Percentiles rank a stretch among this genome's conserved stretches.
Evolutionary conservation across 202 grass and related monocot species (phyloP).

Genomic region (Schoenoplectus tabernaemontani): DNA sequence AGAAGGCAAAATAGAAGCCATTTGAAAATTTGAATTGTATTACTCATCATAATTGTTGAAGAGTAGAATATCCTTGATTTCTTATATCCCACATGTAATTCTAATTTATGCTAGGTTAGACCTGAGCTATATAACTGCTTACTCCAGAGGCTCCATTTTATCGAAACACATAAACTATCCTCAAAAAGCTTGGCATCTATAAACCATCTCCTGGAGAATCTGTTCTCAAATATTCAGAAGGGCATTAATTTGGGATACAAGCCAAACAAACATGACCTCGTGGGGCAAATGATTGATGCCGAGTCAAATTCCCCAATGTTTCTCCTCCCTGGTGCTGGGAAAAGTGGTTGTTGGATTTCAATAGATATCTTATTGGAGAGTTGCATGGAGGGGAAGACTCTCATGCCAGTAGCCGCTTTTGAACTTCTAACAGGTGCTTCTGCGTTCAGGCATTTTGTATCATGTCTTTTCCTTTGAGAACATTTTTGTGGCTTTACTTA

Average conservation of each 20-base stretch:
- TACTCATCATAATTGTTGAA: neutral
- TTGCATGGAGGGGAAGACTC: slow-evolving; percentile 77
- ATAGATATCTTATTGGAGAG: slow-evolving; percentile 87
- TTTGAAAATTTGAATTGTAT: neutral
- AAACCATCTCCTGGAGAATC: slow-evolving; percentile 43
- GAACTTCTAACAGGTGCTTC: slow-evolving; percentile 70
- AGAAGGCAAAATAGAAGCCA: neutral
- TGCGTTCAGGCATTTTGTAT: slow-evolving; percentile 9
- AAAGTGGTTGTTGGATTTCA: slow-evolving; percentile 73
- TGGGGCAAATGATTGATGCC: slow-evolving; percentile 49
- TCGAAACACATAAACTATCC: slow-evolving; percentile 57
- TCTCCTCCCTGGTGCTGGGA: slow-evolving; percentile 54
- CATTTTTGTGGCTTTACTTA: neutral
- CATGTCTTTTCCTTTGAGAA: neutral
- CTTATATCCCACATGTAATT: neutral
- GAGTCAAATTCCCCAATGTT: slow-evolving; percentile 37
- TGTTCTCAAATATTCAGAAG: slow-evolving; percentile 46
- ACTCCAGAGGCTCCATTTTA: slow-evolving; percentile 55
- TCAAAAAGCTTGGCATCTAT: slow-evolving; percentile 47
- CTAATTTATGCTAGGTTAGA: slow-evolving; percentile 55
- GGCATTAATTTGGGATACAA: slow-evolving; percentile 48
- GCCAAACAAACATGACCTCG: slow-evolving; percentile 52
- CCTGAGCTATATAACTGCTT: slow-evolving; percentile 75
- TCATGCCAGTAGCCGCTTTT: slow-evolving; percentile 57
- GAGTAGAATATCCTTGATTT: neutral